phyloP scores from a whole-genome alignment of 2,329 filamentous ascomycete genomes.

The Penicillium sp. region DNA sequence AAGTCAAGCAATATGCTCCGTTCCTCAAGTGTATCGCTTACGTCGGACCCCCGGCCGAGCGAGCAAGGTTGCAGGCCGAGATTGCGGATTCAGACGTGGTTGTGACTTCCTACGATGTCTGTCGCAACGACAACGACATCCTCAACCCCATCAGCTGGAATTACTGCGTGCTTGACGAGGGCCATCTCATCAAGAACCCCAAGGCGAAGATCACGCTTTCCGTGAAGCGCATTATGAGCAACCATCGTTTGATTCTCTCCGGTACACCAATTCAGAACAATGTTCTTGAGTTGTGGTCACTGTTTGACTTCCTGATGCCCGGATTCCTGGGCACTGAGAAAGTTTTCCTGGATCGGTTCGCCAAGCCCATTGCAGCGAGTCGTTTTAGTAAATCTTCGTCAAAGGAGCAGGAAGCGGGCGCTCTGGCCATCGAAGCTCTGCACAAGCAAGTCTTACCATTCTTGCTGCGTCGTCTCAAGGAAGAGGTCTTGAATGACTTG shows the following conservation, averaged over 20 bases:
- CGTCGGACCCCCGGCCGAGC: conserved; percentile 83
- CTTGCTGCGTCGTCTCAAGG: conserved; percentile 91
- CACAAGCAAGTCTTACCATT: conserved; percentile 98
- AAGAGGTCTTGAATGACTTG: conserved; percentile 94
- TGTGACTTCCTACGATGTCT: conserved; percentile 97
- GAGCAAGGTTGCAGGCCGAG: conserved; percentile 69
- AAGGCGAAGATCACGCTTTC: conserved; percentile 94
- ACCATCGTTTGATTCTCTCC: conserved; percentile 93
- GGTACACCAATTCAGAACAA: conserved; percentile 99
- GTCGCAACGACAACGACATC: conserved; percentile 89
- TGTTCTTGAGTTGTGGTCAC: conserved; percentile 92
- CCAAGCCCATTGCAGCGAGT: conserved; percentile 91
- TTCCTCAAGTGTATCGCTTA: conserved; percentile 91
- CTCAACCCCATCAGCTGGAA: conserved; percentile 89
- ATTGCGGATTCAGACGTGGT: conserved; percentile 86
- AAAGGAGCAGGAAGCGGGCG: conserved; percentile 96
- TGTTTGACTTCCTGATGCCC: conserved; percentile 99
- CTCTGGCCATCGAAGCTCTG: conserved; percentile 93
- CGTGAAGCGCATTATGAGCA: conserved; percentile 86
- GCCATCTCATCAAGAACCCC: conserved; percentile 97
- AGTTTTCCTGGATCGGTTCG: conserved; percentile 94
- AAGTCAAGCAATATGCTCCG: conserved; percentile 92
- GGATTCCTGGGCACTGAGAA: conserved; percentile 95
- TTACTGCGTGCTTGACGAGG: conserved; percentile 95
- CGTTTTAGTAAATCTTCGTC: conserved; percentile 96